Conservation (phyloP, 208 protist genomes). For the Leishmania aethiopica region DNA sequence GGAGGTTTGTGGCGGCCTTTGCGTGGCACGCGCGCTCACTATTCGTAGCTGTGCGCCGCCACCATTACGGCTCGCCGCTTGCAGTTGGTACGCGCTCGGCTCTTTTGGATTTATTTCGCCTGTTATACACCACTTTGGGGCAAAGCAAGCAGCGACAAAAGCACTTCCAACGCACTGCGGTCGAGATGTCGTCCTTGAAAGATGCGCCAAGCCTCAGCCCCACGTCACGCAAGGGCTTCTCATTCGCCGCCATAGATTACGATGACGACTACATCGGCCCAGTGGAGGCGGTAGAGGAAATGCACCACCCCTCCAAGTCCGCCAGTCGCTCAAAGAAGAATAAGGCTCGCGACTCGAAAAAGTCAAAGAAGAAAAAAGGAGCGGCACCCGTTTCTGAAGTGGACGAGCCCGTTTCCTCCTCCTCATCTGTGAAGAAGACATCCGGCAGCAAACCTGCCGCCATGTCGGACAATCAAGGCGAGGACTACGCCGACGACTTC, state of each 20-base stretch:
- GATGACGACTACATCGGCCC: constrained; percentile 60
- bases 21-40: background rate
- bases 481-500: constrained; percentile 51
- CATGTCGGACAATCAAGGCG: constrained; percentile 24
- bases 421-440: constrained; percentile 26
- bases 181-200: constrained; percentile 16
- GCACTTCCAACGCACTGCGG: background rate
- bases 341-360: constrained; percentile 27
- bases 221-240: constrained; percentile 32
- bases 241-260: constrained; percentile 32
- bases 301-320: constrained; percentile 2
- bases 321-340: constrained; percentile 37
- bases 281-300: constrained; percentile 24
- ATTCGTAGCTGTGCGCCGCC: background rate
- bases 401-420: constrained; percentile 9
- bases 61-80: background rate
- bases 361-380: constrained; percentile 35
- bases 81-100: background rate
- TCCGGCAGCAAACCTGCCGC: constrained; percentile 14
- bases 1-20: background rate
- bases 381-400: constrained; percentile 6
- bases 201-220: constrained; percentile 58
- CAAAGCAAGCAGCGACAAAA: background rate
- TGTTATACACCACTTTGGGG: background rate
- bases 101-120: background rate